Base-by-base conservation (phyloP, 2,329 filamentous ascomycete genomes). In the Daldinia sp. region DNA sequence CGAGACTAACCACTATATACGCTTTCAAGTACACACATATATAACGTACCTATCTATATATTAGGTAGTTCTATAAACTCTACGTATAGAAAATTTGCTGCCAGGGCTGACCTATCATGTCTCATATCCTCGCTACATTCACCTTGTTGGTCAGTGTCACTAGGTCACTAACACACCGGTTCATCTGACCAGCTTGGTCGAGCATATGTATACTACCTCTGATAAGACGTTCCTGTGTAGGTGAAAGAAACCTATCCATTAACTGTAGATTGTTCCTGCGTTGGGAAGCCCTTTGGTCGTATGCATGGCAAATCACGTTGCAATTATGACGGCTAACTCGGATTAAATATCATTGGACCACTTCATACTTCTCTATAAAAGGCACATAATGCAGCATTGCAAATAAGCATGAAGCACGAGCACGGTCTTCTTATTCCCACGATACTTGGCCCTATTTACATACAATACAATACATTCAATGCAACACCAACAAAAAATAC, bases 301-400 rank as follows among this genome's bases (percentile, higher is more conserved):
- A 63, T 60, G 53, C 60, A 48, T 61, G 35, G 53, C 42, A 48
- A 44, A 48, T 53, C 51, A 46, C 55, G 50, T 66, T 65, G 53
- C 60, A 63, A 68, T 66, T 68, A 48, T 37, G 35, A 68, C 68
- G 68, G 68, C 63, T 64, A 69, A 33, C 65, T 59, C 68, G 68
- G 68, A 66, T 68, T 58, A 50, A 66, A 66, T 69, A 60, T 61
- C 41, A 71, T 71, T 71, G 68, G 68, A 26, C 65, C 65, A 71
- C 65, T 60, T 69, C 65, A 66, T 35, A 35, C 33, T 35, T 62
- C 50, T 55, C 57, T 65, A 65, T 68, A 63, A 44, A 58, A 20
- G 60, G 60, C 53, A 44, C 60, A 60, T 54, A 57, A 51, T 68
- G 65, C 65, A 60, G 51, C 58, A 54, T 62, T 62, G 51, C 48